These are phyloP conservation scores for Prunus mume DNA, from an alignment of 306 rosid species.

Conservation along the genomic window DNA sequence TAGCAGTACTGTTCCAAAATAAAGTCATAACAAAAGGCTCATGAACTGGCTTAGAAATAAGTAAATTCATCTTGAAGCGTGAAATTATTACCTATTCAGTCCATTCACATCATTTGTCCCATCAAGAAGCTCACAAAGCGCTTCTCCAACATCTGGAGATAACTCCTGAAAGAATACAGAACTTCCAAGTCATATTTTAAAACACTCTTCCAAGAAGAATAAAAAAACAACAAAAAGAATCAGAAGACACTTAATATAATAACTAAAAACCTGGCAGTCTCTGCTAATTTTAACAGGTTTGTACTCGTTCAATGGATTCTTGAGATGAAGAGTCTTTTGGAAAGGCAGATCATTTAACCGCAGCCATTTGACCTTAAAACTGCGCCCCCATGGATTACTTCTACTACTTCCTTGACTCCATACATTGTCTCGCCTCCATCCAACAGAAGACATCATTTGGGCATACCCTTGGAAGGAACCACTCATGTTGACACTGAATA, in stretches of 20 bases:
- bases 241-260: slow-evolving; percentile 2
- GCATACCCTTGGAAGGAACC: slow-evolving; percentile 90
- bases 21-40: slow-evolving; percentile 25
- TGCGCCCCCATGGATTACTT: slow-evolving; percentile 74
- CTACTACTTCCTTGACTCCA: slow-evolving; percentile 70
- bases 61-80: slow-evolving; percentile 16
- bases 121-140: slow-evolving; percentile 79
- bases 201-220: slow-evolving; percentile 10
- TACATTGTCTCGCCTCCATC: slow-evolving; percentile 69
- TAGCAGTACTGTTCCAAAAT: slow-evolving; percentile 39
- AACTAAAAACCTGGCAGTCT: slow-evolving; percentile 67
- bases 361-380: slow-evolving; percentile 78
- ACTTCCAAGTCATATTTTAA: slow-evolving; percentile 21
- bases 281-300: slow-evolving; percentile 90
- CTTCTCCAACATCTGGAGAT: slow-evolving; percentile 69
- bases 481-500: slow-evolving; percentile 84
- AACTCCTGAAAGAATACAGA: slow-evolving; percentile 54
- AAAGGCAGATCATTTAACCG: slow-evolving; percentile 66
- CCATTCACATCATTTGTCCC: slow-evolving; percentile 36
- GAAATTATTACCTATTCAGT: slow-evolving; percentile 41
- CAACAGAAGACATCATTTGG: slow-evolving; percentile 71
- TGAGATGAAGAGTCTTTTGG: slow-evolving; percentile 74
- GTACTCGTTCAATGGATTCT: slow-evolving; percentile 75
- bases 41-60: slow-evolving; percentile 5
- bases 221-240: neutral